These are phyloP conservation scores for Angomonas deanei DNA, from an alignment of 208 protist genomes.

Conservation along the genomic window DNA sequence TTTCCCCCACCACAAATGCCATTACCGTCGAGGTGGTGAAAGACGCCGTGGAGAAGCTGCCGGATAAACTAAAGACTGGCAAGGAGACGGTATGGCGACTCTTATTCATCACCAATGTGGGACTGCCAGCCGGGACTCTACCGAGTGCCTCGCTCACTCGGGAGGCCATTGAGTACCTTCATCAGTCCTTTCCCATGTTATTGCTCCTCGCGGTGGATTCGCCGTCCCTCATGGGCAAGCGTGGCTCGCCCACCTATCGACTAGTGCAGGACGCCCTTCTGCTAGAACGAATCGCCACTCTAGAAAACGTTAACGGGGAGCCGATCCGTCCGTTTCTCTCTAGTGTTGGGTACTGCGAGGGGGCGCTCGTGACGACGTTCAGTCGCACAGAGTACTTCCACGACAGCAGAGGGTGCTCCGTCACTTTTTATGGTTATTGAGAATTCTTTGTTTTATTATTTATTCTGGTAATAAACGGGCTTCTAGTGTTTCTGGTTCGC, in stretches of 20 bases:
- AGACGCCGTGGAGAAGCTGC: slow-evolving; percentile 15
- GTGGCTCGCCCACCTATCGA: slow-evolving; percentile 29
- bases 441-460: background rate
- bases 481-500: background rate
- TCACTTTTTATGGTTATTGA: slow-evolving; percentile 44
- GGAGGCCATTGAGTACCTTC: slow-evolving; percentile 37
- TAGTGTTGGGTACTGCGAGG: slow-evolving; percentile 14
- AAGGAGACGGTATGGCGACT: slow-evolving; percentile 33
- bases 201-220: slow-evolving; percentile 67
- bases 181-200: slow-evolving; percentile 40
- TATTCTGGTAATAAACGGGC: background rate
- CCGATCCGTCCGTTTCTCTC: slow-evolving; percentile 17
- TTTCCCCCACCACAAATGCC: slow-evolving; percentile 1
- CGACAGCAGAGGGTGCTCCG: slow-evolving; percentile 57
- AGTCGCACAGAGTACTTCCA: slow-evolving; percentile 27
- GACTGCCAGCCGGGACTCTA: too few species aligned
- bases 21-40: slow-evolving; percentile 47
- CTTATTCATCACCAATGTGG: slow-evolving; percentile 47
- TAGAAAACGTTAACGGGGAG: slow-evolving; percentile 56
- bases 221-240: slow-evolving; percentile 48
- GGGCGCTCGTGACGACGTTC: slow-evolving; percentile 54
- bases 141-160: slow-evolving; percentile 28
- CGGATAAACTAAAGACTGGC: background rate
- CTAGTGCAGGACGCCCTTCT: slow-evolving; percentile 42
- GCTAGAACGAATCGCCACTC: slow-evolving; percentile 47